Percentiles rank a stretch among this genome's conserved stretches.
Conservation (phyloP, 371 early-diverging fungal species). For the Mucor indicus region DNA sequence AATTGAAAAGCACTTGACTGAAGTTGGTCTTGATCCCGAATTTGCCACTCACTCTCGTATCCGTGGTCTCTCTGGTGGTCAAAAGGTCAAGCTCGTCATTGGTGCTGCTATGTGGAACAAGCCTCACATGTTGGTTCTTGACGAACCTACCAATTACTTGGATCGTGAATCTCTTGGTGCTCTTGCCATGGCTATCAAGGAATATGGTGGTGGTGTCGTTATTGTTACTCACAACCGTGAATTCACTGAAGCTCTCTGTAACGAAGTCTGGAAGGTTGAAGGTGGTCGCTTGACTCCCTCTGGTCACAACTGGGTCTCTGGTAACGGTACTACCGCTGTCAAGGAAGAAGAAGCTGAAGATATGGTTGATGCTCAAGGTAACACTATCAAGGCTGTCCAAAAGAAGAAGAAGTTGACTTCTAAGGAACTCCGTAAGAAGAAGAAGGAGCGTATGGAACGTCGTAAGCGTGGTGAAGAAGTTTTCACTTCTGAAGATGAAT, state of each 20-base stretch:
- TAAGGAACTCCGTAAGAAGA: constrained; percentile 54
- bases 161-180: constrained; percentile 79
- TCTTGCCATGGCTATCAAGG: constrained; percentile 61
- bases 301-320: constrained; percentile 54
- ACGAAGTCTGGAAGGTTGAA: constrained; percentile 77
- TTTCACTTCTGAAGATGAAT: constrained; percentile 47
- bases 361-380: constrained; percentile 50
- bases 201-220: constrained; percentile 75
- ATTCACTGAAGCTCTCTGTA: constrained; percentile 69
- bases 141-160: constrained; percentile 88
- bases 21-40: constrained; percentile 69
- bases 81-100: constrained; percentile 89
- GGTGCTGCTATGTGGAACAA: constrained; percentile 84
- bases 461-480: constrained; percentile 59
- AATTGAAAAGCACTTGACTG: constrained; percentile 68
- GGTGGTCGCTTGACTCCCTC: constrained; percentile 56
- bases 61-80: constrained; percentile 87
- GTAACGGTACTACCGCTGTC: constrained; percentile 38
- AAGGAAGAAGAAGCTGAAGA: constrained; percentile 42
- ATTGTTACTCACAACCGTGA: constrained; percentile 77
- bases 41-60: constrained; percentile 82
- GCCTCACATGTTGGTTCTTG: constrained; percentile 86
- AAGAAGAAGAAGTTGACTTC: constrained; percentile 51
- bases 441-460: constrained; percentile 57
- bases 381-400: constrained; percentile 44